Percentiles rank a stretch among this genome's conserved stretches.
Evolutionary conservation across 345 rosid genomes (phyloP).

Genomic region (Sisymbrium irio): DNA sequence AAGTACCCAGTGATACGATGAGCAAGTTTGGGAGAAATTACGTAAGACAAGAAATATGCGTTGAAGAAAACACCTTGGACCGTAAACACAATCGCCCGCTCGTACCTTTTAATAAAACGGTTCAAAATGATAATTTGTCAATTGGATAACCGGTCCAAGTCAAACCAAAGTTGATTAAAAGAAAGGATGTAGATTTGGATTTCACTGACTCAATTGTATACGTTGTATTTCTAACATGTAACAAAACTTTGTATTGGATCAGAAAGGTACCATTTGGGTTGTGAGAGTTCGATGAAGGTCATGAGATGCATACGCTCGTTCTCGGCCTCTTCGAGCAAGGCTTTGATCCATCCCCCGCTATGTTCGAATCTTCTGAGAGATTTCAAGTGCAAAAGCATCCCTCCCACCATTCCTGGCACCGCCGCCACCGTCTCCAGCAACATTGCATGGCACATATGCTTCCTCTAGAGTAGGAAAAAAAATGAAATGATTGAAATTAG

Average conservation of each 20-base stretch:
- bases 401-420: constrained; percentile 69
- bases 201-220: background rate
- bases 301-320: constrained; percentile 71
- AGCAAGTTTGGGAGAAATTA: constrained; percentile 57
- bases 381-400: constrained; percentile 61
- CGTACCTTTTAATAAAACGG: constrained; percentile 29
- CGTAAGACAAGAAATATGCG: constrained; percentile 49
- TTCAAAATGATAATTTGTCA: background rate
- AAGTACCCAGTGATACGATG: constrained; percentile 57
- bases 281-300: constrained; percentile 56
- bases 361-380: constrained; percentile 59
- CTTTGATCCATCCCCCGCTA: constrained; percentile 71
- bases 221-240: background rate
- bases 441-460: constrained; percentile 72
- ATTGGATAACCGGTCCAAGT: background rate
- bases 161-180: background rate
- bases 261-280: constrained; percentile 43
- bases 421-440: constrained; percentile 63
- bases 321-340: constrained; percentile 61
- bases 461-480: constrained; percentile 38
- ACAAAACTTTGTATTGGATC: background rate
- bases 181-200: background rate
- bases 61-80: constrained; percentile 63
- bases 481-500: background rate
- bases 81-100: constrained; percentile 51